Conservation (phyloP, 1,139 yeast genomes). For the Zygoascus hellenicus region DNA sequence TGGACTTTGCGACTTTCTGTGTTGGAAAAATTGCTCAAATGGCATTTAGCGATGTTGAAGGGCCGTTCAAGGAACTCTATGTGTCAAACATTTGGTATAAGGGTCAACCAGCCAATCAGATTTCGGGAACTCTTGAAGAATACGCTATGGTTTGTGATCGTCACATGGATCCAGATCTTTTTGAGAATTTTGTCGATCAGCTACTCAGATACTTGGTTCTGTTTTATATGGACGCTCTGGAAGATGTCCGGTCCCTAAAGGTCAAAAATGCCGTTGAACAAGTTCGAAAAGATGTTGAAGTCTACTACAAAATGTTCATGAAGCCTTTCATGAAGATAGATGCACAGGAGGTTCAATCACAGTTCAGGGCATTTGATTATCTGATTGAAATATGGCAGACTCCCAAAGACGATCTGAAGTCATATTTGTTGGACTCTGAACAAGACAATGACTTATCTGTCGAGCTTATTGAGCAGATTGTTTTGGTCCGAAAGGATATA, state of each 20-base stretch:
- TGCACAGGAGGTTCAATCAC: conserved; percentile 39
- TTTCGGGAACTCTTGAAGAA: conserved; percentile 69
- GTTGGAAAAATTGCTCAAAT: conserved; percentile 59
- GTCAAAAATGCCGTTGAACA: conserved; percentile 53
- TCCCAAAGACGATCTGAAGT: conserved; percentile 47
- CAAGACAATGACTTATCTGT: conserved; percentile 51
- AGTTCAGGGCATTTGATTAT: conserved; percentile 65
- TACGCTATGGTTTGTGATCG: conserved; percentile 58
- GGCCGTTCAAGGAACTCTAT: conserved; percentile 45
- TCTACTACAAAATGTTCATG: conserved; percentile 57
- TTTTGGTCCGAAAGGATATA: conserved; percentile 34
- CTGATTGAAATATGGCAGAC: conserved; percentile 60
- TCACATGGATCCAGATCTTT: conserved; percentile 45
- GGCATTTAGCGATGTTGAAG: conserved; percentile 62
- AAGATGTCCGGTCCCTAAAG: conserved; percentile 39
- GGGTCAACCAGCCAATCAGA: conserved; percentile 48
- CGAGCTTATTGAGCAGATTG: conserved; percentile 36
- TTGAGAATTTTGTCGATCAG: conserved; percentile 48
- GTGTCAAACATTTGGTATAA: conserved; percentile 36
- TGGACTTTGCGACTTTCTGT: conserved; percentile 66
- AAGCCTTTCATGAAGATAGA: conserved; percentile 38
- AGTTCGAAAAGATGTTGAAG: conserved; percentile 59
- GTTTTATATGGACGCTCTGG: conserved; percentile 45
- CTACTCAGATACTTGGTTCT: conserved; percentile 44
- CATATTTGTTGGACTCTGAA: conserved; percentile 60